Conservation (phyloP, 345 rosid genomes). For the Geranium rotundifolium region DNA sequence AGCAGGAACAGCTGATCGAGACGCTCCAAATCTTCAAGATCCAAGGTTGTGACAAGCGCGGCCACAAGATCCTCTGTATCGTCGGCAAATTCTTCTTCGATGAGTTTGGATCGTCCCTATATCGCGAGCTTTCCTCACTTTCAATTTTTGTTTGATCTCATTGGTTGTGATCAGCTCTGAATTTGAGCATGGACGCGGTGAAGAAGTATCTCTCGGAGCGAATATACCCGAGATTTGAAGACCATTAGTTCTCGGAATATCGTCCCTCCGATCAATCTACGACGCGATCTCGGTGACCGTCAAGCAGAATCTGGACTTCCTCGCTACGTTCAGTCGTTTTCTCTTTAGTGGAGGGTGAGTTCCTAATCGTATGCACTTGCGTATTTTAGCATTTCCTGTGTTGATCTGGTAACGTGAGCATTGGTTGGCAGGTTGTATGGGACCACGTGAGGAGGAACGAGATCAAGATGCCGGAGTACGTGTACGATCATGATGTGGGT, state of each 20-base stretch:
- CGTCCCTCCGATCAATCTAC: slow-evolving; percentile 32
- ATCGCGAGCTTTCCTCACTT: neutral
- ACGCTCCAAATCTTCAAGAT: slow-evolving; percentile 31
- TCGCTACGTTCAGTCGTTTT: slow-evolving; percentile 55
- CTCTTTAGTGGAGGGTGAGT: slow-evolving; percentile 45
- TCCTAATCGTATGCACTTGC: too few relatives aligned
- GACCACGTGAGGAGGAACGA: slow-evolving; percentile 51
- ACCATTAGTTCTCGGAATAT: slow-evolving; percentile 35
- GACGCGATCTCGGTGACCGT: slow-evolving; percentile 30
- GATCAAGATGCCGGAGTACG: slow-evolving; percentile 52
- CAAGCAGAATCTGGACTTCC: slow-evolving; percentile 33
- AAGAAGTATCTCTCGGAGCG: slow-evolving; percentile 38
- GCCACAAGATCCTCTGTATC: slow-evolving; percentile 28
- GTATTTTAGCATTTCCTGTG: too few relatives aligned
- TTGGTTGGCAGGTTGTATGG: slow-evolving; percentile 35
- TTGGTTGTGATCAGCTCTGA: slow-evolving; percentile 21
- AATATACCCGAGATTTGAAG: slow-evolving; percentile 26
- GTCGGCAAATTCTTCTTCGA: slow-evolving; percentile 41
- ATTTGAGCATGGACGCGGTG: slow-evolving; percentile 26
- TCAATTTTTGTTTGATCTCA: neutral
- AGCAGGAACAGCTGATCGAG: slow-evolving; percentile 24
- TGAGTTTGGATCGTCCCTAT: slow-evolving; percentile 1
- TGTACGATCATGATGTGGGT: slow-evolving; percentile 45
- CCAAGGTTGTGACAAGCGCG: slow-evolving; percentile 36
- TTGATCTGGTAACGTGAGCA: too few relatives aligned